Percentiles rank a stretch among this genome's conserved stretches.
These are phyloP conservation scores for Gentiana macrophylla DNA, from an alignment of 257 asterid genomes.

Conservation along the genomic window DNA sequence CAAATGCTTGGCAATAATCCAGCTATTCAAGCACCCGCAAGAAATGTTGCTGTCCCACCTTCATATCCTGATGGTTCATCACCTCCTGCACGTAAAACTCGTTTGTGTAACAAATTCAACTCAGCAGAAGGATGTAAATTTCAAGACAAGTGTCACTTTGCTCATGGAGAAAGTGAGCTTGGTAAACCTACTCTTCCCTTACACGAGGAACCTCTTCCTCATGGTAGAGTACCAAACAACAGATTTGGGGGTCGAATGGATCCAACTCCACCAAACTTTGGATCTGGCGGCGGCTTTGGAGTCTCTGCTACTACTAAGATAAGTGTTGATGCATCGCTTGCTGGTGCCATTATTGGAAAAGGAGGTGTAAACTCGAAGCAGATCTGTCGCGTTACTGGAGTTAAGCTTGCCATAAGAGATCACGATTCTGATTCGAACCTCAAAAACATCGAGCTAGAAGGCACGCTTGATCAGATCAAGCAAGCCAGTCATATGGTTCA, in stretches of 20 bases:
- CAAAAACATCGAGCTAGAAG: conserved; percentile 71
- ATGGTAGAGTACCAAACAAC: conserved; percentile 31
- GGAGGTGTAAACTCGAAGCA: conserved; percentile 72
- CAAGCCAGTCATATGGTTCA: conserved; percentile 79
- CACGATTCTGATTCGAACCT: conserved; percentile 53
- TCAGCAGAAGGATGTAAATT: conserved; percentile 74
- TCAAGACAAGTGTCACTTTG: conserved; percentile 68
- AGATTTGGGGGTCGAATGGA: conserved; percentile 47
- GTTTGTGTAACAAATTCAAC: conserved; percentile 54
- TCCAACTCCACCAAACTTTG: conserved; percentile 24
- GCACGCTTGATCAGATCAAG: conserved; percentile 66
- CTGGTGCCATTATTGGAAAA: conserved; percentile 69
- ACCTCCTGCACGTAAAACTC: conserved; percentile 50
- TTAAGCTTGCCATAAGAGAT: conserved; percentile 55
- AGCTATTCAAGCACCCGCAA: conserved; percentile 38
- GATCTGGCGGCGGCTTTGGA: conserved; percentile 49
- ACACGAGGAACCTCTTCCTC: conserved; percentile 44
- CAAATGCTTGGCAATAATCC: conserved; percentile 78
- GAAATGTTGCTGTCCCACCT: conserved; percentile 37
- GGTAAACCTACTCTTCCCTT: conserved; percentile 38
- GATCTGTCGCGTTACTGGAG: conserved; percentile 63
- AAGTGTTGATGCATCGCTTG: conserved; percentile 66
- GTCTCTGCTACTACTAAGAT: conserved; percentile 72
- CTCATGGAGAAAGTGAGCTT: conserved; percentile 75
- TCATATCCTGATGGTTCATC: conserved; percentile 48